Evolutionary conservation across 495 filamentous ascomycete genomes (phyloP), one percentile per base, ranked within the genome.

Genomic region (Apodospora peruviana): DNA sequence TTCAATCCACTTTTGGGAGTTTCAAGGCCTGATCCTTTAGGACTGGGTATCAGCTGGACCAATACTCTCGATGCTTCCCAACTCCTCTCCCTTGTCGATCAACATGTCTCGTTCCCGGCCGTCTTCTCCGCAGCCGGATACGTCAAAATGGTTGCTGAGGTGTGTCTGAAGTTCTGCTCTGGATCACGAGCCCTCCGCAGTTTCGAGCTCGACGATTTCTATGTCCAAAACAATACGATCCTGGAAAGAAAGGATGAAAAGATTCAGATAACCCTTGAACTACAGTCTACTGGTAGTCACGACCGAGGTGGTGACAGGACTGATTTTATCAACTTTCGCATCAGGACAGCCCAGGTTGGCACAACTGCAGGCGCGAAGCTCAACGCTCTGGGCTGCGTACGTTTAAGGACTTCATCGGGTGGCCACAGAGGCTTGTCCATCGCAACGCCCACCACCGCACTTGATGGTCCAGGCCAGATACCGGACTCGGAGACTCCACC

Each of bases 231-330:
- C n/a, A 22, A 52, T 20, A 52, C 46, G 4, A n/a, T 8, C 10
- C 34, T 52, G 27, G 11, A 2, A 16, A 27, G 7, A 2, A 11
- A 45, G 14, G 21, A 40, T 9, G 49, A 45, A 41, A 25, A 27
- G 36, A 39, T 52, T 41, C 11, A 16, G 4, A 23, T 46, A 7
- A 22, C 11, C 10, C 5, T 52, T 18, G 49, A 52, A 32, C 21
- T 45, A 4, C 49, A 52, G 41, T 40, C 32, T 11, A 41, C 43
- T 9, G 49, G 36, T n/a, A 52, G 20, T 20, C 49, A 45, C 34
- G 49, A 45, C 22, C 38, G 49, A 46, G 1, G 22, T 40, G 49
- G 49, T 27, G 43, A 52, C 12, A 45, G 49, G 29, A 52, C 49
- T 2, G 42, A 52, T 32, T 52, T 52, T 19, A 14, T 52, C 22